Conservation (phyloP, 2,329 filamentous ascomycete species). For the Xylaria sp. region DNA sequence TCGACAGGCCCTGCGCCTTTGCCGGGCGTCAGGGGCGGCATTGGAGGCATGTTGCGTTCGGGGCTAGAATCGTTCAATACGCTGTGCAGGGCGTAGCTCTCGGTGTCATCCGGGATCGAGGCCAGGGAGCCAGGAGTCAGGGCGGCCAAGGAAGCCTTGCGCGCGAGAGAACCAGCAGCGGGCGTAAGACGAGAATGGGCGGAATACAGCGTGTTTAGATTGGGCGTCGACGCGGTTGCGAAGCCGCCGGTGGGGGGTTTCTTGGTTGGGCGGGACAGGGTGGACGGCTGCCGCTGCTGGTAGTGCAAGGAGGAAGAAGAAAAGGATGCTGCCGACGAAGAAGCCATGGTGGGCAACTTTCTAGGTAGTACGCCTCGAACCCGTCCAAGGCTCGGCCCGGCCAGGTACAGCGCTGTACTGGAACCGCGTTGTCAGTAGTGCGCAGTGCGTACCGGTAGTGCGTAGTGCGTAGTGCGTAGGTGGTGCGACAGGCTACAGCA, state of each 20-base stretch:
- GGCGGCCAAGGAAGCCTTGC: constrained; percentile 78
- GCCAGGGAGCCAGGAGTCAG: constrained; percentile 73
- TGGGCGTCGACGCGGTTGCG: constrained; percentile 67
- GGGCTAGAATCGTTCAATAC: constrained; percentile 57
- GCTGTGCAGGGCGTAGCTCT: constrained; percentile 70
- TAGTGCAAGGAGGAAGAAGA: constrained; percentile 49
- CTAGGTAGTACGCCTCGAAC: not conserved
- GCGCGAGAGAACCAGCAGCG: constrained; percentile 61
- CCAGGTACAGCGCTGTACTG: not conserved
- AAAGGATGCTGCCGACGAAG: constrained; percentile 51
- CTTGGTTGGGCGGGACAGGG: constrained; percentile 56
- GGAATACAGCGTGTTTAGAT: constrained; percentile 64
- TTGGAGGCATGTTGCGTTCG: constrained; percentile 50
- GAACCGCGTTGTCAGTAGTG: not conserved
- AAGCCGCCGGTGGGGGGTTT: constrained; percentile 55
- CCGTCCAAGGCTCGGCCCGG: constrained; percentile 18
- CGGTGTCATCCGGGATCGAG: constrained; percentile 73
- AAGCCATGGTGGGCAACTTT: constrained; percentile 51
- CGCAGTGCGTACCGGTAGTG: not conserved
- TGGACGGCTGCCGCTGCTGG: constrained; percentile 44
- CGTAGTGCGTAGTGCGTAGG: too few relatives aligned
- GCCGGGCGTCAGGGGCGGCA: constrained; percentile 66
- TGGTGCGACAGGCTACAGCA: constrained; percentile 1
- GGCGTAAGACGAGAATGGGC: constrained; percentile 60
- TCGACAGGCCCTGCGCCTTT: constrained; percentile 59